phyloP scores from a whole-genome alignment of 768 basidiomycete species.

The Russula virescens region DNA sequence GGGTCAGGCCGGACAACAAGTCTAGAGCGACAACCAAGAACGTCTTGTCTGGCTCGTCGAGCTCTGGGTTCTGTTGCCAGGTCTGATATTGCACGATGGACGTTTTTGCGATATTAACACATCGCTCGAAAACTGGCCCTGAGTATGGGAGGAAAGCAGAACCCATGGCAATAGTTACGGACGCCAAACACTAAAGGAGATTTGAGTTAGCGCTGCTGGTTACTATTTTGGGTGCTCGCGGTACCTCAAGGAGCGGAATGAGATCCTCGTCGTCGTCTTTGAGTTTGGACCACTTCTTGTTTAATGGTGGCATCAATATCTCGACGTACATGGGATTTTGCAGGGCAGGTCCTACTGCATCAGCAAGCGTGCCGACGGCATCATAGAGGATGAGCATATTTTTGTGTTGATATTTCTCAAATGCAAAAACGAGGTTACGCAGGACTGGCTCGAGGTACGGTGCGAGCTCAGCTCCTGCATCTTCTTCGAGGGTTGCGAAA shows the following conservation, averaged over 20 bases:
- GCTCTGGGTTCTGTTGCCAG: conserved; percentile 81
- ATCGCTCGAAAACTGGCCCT: conserved; percentile 87
- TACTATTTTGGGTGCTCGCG: conserved; percentile 19
- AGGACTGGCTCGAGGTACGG: conserved; percentile 95
- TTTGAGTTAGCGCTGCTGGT: background rate
- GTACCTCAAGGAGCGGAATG: conserved; percentile 91
- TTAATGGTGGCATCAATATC: conserved; percentile 93
- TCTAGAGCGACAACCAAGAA: conserved; percentile 99
- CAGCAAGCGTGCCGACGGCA: conserved; percentile 96
- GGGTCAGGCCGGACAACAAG: conserved; percentile 89
- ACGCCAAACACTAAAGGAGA: conserved; percentile 80
- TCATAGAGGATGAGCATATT: conserved; percentile 98
- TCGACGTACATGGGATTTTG: conserved; percentile 85
- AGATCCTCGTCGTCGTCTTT: conserved; percentile 89
- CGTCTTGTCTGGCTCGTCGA: conserved; percentile 93
- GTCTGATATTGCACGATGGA: conserved; percentile 82
- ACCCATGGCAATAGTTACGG: conserved; percentile 95
- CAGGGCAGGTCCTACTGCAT: conserved; percentile 87
- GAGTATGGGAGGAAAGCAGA: conserved; percentile 84
- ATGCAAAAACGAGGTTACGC: conserved; percentile 91
- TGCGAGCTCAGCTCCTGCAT: conserved; percentile 82
- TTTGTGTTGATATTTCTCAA: conserved; percentile 98
- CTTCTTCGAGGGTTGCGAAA: conserved; percentile 97
- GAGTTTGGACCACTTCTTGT: conserved; percentile 83
- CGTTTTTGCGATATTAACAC: conserved; percentile 75